These are phyloP conservation scores for Colletotrichum sp. DNA, from an alignment of 2,329 filamentous ascomycete species.

Conservation along the genomic window DNA sequence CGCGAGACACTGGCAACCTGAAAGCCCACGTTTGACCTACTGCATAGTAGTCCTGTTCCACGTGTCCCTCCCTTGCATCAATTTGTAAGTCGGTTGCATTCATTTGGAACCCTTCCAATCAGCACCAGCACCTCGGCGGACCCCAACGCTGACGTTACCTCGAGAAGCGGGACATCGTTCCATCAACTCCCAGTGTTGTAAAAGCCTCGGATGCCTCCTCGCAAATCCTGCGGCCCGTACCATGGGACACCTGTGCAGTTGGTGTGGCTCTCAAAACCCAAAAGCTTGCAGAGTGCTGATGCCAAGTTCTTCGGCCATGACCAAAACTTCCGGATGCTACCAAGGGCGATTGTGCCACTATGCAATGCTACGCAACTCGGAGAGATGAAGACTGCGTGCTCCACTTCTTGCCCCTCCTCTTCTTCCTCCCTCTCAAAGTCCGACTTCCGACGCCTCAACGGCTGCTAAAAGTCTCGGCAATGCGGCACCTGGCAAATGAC, in stretches of 20 bases:
- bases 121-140: background rate
- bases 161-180: background rate
- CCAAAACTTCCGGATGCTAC: background rate
- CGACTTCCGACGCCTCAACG: background rate
- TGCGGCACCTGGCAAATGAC: background rate
- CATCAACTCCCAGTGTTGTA: background rate
- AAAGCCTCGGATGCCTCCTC: background rate
- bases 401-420: background rate
- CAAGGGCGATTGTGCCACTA: background rate
- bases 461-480: background rate
- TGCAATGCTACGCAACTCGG: background rate
- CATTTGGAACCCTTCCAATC: background rate
- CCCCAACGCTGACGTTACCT: background rate
- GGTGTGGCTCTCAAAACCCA: background rate
- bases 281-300: background rate
- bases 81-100: background rate
- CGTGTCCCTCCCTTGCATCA: background rate
- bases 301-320: background rate
- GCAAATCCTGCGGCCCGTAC: background rate
- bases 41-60: background rate
- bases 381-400: background rate
- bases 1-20: background rate
- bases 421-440: background rate
- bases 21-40: background rate
- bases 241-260: background rate